Evolutionary conservation across 345 rosid species (phyloP).

Genomic region (Aquilaria yunnanensis): DNA sequence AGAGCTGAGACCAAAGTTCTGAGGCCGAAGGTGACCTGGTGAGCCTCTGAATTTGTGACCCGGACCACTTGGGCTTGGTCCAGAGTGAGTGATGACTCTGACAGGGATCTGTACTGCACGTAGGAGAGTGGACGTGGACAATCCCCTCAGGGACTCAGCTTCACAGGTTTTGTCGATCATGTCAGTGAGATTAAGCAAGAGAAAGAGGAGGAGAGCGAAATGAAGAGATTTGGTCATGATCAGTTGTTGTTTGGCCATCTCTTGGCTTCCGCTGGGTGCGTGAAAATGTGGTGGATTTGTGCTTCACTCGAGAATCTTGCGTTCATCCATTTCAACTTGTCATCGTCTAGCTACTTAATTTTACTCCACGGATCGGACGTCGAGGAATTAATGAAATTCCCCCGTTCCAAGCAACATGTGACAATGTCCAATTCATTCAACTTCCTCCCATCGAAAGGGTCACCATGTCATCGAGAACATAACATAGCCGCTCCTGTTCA

Average conservation of each 20-base stretch:
- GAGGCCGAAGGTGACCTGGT: neutral
- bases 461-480: neutral
- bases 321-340: too few relatives aligned
- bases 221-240: neutral
- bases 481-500: neutral
- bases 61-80: constrained; percentile 17
- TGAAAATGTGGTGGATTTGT: too few relatives aligned
- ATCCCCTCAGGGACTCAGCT: neutral
- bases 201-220: neutral
- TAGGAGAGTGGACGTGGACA: neutral
- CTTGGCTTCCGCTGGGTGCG: too few relatives aligned
- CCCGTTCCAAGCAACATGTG: neutral
- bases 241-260: too few relatives aligned
- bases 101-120: neutral
- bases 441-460: neutral
- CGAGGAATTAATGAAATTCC: neutral
- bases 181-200: neutral
- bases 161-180: neutral
- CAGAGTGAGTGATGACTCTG: constrained; percentile 3
- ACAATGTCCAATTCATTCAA: neutral
- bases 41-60: constrained; percentile 9
- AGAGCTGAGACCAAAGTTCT: neutral
- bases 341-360: neutral
- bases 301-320: too few relatives aligned
- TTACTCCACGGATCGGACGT: neutral